phyloP scores from a whole-genome alignment of 2,329 filamentous ascomycete genomes.

The Beauveria medogensis region DNA sequence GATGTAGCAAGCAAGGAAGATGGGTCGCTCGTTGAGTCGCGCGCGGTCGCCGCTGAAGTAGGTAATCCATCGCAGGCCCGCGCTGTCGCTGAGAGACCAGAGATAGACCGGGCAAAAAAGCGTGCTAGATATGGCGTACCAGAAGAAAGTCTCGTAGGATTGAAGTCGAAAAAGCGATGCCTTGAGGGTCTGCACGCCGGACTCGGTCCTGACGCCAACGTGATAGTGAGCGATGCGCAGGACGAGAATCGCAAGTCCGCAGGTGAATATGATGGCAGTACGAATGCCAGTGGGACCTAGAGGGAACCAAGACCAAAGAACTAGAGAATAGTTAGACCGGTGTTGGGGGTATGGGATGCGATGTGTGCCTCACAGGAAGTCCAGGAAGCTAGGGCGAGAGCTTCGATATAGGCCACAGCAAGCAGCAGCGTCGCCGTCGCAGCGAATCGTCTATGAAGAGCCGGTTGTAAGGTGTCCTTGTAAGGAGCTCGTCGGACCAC shows the following conservation, averaged over 20 bases:
- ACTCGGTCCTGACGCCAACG: constrained; percentile 59
- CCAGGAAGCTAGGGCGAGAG: constrained; percentile 62
- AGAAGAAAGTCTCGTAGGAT: constrained; percentile 61
- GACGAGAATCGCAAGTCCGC: constrained; percentile 69
- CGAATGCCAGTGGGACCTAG: constrained; percentile 68
- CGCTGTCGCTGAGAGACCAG: constrained; percentile 53
- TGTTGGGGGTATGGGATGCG: constrained; percentile 3
- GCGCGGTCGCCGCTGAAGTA: constrained; percentile 63
- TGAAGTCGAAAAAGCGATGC: constrained; percentile 49
- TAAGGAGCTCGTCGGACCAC: constrained; percentile 56
- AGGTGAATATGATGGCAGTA: constrained; percentile 66
- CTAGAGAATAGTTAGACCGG: constrained; percentile 33
- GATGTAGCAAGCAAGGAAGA: constrained; percentile 70
- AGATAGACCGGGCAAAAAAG: constrained; percentile 77
- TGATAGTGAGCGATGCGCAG: constrained; percentile 81
- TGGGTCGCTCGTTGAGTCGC: constrained; percentile 74
- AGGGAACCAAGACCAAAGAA: constrained; percentile 81
- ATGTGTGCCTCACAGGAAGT: constrained; percentile 49
- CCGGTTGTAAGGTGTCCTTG: constrained; percentile 84
- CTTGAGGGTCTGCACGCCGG: constrained; percentile 56
- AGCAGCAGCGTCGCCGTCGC: constrained; percentile 65
- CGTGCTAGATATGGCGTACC: constrained; percentile 71
- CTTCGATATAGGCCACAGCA: constrained; percentile 62
- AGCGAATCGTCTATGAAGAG: constrained; percentile 78
- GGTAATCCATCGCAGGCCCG: constrained; percentile 66